Percentiles rank a stretch among this genome's conserved stretches.
phyloP scores from a whole-genome alignment of 768 basidiomycete species.

The Lactarius hengduanensis region DNA sequence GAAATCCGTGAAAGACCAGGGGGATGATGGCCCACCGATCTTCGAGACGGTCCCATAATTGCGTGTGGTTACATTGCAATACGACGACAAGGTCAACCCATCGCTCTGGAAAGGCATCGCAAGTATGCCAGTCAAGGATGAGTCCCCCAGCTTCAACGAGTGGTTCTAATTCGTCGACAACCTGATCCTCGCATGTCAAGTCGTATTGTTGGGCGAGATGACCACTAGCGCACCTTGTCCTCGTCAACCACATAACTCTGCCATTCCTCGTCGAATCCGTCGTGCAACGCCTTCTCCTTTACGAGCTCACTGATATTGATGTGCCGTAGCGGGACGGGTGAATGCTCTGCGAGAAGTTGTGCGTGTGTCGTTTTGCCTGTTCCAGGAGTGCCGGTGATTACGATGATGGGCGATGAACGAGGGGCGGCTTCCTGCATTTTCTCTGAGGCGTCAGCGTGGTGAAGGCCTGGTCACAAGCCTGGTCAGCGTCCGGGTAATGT shows the following conservation, averaged over 20 bases:
- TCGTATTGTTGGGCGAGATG: background rate
- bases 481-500: background rate
- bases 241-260: conserved; percentile 92
- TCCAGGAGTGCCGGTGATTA: conserved; percentile 92
- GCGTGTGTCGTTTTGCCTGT: conserved; percentile 96
- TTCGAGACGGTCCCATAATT: conserved; percentile 88
- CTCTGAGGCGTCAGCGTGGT: background rate
- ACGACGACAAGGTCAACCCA: conserved; percentile 97
- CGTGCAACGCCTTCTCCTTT: conserved; percentile 77
- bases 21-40: conserved; percentile 57
- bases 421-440: conserved; percentile 18
- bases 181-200: conserved; percentile 42
- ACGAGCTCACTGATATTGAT: conserved; percentile 91
- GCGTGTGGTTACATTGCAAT: conserved; percentile 81
- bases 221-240: conserved; percentile 67
- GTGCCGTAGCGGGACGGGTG: conserved; percentile 67
- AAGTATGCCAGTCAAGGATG: conserved; percentile 94
- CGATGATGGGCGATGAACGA: conserved; percentile 57
- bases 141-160: conserved; percentile 58
- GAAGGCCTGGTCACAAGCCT: too few species aligned
- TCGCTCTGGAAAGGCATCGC: conserved; percentile 90
- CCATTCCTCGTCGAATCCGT: conserved; percentile 93
- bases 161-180: conserved; percentile 86
- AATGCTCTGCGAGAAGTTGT: conserved; percentile 71
- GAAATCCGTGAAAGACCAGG: too few species aligned